Conservation (phyloP, 1,284 basidiomycete species). For the Microbotryomycetes sp. region DNA sequence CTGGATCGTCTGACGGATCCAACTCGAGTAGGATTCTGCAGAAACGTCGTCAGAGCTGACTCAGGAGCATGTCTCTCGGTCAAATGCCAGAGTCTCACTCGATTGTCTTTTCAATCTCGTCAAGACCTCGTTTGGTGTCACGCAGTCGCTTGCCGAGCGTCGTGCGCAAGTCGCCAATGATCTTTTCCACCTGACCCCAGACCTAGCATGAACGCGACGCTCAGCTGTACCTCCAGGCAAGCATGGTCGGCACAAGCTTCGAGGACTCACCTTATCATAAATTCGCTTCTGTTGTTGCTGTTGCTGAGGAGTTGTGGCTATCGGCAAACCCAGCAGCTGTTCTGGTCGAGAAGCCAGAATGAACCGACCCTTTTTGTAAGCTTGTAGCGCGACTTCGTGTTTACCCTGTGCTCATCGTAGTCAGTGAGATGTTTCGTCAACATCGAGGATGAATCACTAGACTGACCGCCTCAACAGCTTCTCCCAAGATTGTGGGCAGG, state of each 20-base stretch:
- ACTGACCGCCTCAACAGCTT: slow-evolving; percentile 77
- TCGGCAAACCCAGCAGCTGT: slow-evolving; percentile 59
- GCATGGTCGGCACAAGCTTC: not conserved
- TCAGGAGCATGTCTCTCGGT: not conserved
- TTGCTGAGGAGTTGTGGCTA: slow-evolving; percentile 47
- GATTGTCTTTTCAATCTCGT: slow-evolving; percentile 95
- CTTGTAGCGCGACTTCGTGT: slow-evolving; percentile 86
- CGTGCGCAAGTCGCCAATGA: slow-evolving; percentile 84
- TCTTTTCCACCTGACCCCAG: slow-evolving; percentile 90
- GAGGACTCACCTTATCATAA: slow-evolving; percentile 60
- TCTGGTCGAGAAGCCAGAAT: slow-evolving; percentile 79
- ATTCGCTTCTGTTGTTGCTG: slow-evolving; percentile 67
- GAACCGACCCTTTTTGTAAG: slow-evolving; percentile 96
- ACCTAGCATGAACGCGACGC: slow-evolving; percentile 46
- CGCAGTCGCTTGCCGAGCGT: slow-evolving; percentile 70
- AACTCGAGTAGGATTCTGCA: slow-evolving; percentile 74
- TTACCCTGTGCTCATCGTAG: slow-evolving; percentile 55
- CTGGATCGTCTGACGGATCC: slow-evolving; percentile 71
- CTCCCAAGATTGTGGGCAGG: slow-evolving; percentile 83
- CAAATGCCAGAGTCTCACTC: slow-evolving; percentile 57
- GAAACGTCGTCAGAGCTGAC: slow-evolving; percentile 6
- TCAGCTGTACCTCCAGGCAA: not conserved
- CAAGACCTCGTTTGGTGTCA: slow-evolving; percentile 69
- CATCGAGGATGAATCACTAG: slow-evolving; percentile 1
- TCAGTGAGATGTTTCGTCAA: slow-evolving; percentile 7